Base-by-base conservation (phyloP, 1,284 basidiomycete species). In the Meira miltonrushii region DNA sequence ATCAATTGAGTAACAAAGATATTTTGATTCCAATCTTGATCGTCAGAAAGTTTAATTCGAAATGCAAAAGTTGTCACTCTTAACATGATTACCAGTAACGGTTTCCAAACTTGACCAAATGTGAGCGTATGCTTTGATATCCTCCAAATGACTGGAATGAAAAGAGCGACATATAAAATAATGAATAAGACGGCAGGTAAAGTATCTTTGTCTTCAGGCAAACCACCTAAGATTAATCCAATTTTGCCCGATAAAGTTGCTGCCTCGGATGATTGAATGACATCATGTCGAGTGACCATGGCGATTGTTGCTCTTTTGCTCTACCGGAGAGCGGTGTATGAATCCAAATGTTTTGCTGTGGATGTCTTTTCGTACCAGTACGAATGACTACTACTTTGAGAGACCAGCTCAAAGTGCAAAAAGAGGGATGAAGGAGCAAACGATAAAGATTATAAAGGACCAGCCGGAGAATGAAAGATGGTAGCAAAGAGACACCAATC, bases 11-110 rank as follows among this genome's bases (percentile, higher is more conserved):
- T 33, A 28, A 53, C 39, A 15, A 53, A 53, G 8, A 53, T n/a
- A 41, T 53, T 33, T 25, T 53, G 23, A 33, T 38, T 41, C 50
- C 50, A 53, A 23, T 53, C 28, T 2, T 39, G 12, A 19, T 33
- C 50, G 5, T 53, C 50, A 2, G 50, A n/a, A 37, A 53, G 50
- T 33, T 53, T 53, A 33, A 53, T 53, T n/a, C 50, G 5, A 17
- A 53, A 8, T 2, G 38, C 50, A 53, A 53, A 53, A 23, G 50
- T 33, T 15, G 39, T 28, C 2, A 53, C 37, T 28, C 50, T 39
- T 17, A 33, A 23, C 38, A 53, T 15, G 23, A 53, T 53, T 7
- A 53, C 50, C 7, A 53, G 8, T 39, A 39, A 41, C 5, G 50
- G 50, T 19, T 23, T 39, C 50, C 50, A 53, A 15, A 53, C 50